Percentiles rank a stretch among this genome's conserved stretches.
These are phyloP conservation scores for Evansstolkia leycettana DNA, from an alignment of 495 filamentous ascomycete genomes.

Conservation along the genomic window DNA sequence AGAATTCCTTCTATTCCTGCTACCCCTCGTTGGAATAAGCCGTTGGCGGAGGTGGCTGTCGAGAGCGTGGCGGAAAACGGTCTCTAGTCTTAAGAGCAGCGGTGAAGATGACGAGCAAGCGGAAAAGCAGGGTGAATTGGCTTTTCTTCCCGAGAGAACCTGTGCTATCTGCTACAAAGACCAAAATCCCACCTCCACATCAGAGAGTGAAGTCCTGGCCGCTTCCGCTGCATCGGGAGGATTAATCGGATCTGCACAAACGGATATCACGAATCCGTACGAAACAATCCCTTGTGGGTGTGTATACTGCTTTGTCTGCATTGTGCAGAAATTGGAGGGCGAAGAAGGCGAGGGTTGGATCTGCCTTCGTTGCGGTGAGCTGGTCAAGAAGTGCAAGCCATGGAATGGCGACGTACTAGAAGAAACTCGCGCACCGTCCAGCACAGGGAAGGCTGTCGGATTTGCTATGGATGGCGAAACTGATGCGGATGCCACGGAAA, in stretches of 20 bases:
- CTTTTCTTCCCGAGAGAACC: constrained; percentile 81
- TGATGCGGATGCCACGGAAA: background rate
- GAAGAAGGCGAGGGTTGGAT: constrained; percentile 95
- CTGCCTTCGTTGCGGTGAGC: constrained; percentile 82
- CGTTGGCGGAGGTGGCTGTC: constrained; percentile 85
- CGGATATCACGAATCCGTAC: constrained; percentile 94
- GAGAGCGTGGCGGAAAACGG: constrained; percentile 67
- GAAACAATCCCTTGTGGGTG: constrained; percentile 85
- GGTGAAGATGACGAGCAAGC: constrained; percentile 29
- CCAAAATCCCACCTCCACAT: constrained; percentile 57
- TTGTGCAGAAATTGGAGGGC: constrained; percentile 77
- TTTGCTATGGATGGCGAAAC: constrained; percentile 44
- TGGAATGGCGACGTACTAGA: constrained; percentile 83
- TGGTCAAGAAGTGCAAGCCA: constrained; percentile 79
- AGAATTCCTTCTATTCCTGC: constrained; percentile 90
- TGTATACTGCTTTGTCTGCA: constrained; percentile 93
- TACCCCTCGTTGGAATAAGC: constrained; percentile 86
- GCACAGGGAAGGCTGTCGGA: constrained; percentile 52
- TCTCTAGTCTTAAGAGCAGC: constrained; percentile 45
- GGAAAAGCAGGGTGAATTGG: constrained; percentile 57
- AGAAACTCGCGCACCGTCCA: constrained; percentile 35
- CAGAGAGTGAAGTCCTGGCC: constrained; percentile 56
- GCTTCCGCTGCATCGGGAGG: constrained; percentile 53
- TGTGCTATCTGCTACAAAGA: constrained; percentile 98
- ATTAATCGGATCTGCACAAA: constrained; percentile 75